These are phyloP conservation scores for Trichophyton benhamiae DNA, from an alignment of 2,329 filamentous ascomycete species.

Conservation along the genomic window DNA sequence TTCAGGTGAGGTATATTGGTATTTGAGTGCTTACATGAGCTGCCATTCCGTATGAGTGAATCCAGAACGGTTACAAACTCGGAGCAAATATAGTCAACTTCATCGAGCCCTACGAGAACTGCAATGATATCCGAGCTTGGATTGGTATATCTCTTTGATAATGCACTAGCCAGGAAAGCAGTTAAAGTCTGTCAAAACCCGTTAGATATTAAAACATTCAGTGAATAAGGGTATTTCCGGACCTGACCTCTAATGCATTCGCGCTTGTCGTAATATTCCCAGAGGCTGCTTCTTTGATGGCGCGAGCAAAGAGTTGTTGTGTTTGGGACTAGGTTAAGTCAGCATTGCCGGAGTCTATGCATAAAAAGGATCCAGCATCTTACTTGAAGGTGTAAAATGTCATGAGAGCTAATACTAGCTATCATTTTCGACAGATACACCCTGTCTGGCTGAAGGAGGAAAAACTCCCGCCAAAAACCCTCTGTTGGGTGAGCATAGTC, in stretches of 20 bases:
- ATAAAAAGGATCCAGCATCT: constrained; percentile 9
- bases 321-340: constrained; percentile 45
- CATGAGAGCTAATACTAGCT: constrained; percentile 56
- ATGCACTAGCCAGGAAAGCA: constrained; percentile 68
- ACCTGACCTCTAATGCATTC: constrained; percentile 69
- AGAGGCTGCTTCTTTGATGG: constrained; percentile 56
- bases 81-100: constrained; percentile 74
- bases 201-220: neutral
- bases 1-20: neutral
- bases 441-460: constrained; percentile 72
- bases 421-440: constrained; percentile 56
- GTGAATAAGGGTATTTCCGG: constrained; percentile 18
- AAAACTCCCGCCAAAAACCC: constrained; percentile 94
- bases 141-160: constrained; percentile 86
- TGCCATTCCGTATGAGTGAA: constrained; percentile 64
- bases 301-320: constrained; percentile 63
- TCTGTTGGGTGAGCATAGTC: constrained; percentile 52
- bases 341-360: neutral
- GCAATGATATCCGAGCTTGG: constrained; percentile 90
- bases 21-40: constrained; percentile 45
- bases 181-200: constrained; percentile 58
- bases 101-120: constrained; percentile 75
- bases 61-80: constrained; percentile 80
- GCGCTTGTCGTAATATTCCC: constrained; percentile 51
- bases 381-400: constrained; percentile 63